Evolutionary conservation across 805 yeast genomes (phyloP), one percentile per base, ranked within the genome.

Genomic region (Grigorovia transvaalensis): DNA sequence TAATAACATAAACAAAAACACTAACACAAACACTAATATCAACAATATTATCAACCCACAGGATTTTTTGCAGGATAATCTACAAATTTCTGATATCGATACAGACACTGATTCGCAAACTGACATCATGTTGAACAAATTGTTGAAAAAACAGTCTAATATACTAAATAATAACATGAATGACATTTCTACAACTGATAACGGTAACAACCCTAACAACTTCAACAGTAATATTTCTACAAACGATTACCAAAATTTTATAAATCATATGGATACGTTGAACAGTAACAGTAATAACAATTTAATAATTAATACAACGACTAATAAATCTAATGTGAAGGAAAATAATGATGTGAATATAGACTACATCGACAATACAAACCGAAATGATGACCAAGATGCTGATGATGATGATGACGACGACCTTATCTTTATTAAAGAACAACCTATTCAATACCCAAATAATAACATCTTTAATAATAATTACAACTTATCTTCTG

Each of bases 341-440:
- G 27, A 23, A 23, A 6, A 23, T 23, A 23, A 23, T 23, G 27
- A 23, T 23, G 27, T n/a, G n/a, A n/a, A 23, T 4, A 23, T 23
- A 23, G 6, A 23, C 6, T 23, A 23, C 27, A 23, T 4, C 19
- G 18, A 41, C 44, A 41, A 17, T 41, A 41, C 8, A 15, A 41
- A 9, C 4, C 4, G 19, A 30, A 54, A 52, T 43, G 52, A 51
- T 41, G 47, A 41, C 6, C 41, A 48, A 9, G 52, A 51, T 12
- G 48, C 18, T 9, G 56, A 52, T 11, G 55, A 56, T 5, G 56
- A 57, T 4, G 58, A 56, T 13, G 65, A 61, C 41, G 67, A 62
- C 49, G 68, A 62, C 47, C 54, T 62, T n/a, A 61, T 64, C 30
- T 63, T 63, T 40, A 55, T 62, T 45, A 59, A 62, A 47, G 65